Evolutionary conservation across 106 monocot genomes (phyloP).

Genomic region (Posidonia australis): DNA sequence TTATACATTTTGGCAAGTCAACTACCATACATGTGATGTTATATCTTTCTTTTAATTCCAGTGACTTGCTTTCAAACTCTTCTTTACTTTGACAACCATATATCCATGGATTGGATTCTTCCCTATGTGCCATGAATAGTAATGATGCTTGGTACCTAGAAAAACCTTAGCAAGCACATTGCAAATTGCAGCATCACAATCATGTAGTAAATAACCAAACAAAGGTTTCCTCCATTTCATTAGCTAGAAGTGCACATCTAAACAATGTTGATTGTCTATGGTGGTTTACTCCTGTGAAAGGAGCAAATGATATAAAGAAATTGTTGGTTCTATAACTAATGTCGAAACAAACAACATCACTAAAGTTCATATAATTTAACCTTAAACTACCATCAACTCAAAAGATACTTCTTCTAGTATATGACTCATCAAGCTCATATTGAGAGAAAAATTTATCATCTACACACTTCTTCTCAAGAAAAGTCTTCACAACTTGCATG

Average conservation of each 20-base stretch:
- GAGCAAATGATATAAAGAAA: constrained; percentile 39
- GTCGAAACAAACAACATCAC: constrained; percentile 58
- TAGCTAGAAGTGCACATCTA: constrained; percentile 44
- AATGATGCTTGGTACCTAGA: neutral
- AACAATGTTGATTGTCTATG: constrained; percentile 51
- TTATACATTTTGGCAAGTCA: neutral
- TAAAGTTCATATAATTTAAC: constrained; percentile 44
- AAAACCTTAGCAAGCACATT: neutral
- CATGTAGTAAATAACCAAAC: constrained; percentile 57
- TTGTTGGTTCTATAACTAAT: constrained; percentile 33
- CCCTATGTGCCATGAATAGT: constrained; percentile 5
- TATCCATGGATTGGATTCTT: neutral
- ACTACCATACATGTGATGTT: neutral
- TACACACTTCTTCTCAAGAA: neutral
- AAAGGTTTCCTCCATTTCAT: constrained; percentile 57
- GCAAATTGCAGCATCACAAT: constrained; percentile 20
- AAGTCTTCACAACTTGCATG: neutral
- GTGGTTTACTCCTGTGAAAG: constrained; percentile 52
- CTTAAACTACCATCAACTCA: constrained; percentile 56
- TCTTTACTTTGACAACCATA: neutral
- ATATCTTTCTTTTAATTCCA: neutral
- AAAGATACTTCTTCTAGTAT: constrained; percentile 45
- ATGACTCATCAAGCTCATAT: constrained; percentile 30
- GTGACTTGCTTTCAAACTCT: neutral
- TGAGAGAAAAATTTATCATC: constrained; percentile 4